Evolutionary conservation across 2,329 filamentous ascomycete species (phyloP).

Genomic region (Epichloe coenophiala): DNA sequence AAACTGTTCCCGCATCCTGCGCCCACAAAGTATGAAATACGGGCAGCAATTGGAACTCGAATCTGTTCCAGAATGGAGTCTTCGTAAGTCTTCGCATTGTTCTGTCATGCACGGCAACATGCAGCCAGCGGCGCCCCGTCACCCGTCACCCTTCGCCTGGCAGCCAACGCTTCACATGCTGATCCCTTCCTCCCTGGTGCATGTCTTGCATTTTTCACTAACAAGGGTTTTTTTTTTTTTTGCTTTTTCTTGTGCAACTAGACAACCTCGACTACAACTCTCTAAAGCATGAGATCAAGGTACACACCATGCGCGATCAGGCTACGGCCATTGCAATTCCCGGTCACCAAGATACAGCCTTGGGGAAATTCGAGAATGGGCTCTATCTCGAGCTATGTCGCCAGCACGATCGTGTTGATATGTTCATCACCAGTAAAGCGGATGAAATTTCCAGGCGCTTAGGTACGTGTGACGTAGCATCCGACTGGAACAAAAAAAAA

Average conservation of each 20-base stretch:
- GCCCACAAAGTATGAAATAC: conserved; percentile 23
- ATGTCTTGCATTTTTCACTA: neutral
- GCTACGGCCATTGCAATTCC: conserved; percentile 61
- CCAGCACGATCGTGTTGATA: conserved; percentile 63
- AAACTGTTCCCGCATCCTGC: neutral
- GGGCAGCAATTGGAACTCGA: conserved; percentile 50
- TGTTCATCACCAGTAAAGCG: conserved; percentile 69
- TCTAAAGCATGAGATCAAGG: conserved; percentile 73
- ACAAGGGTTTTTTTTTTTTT: neutral
- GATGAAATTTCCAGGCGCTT: conserved; percentile 62
- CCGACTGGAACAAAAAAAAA: neutral
- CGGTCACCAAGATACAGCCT: conserved; percentile 46
- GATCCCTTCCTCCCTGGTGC: neutral
- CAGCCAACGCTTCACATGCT: neutral
- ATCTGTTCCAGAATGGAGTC: conserved; percentile 71
- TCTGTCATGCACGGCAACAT: neutral
- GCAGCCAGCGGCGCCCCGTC: neutral
- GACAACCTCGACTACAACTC: conserved; percentile 86
- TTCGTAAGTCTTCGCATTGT: conserved; percentile 37
- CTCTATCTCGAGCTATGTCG: conserved; percentile 57
- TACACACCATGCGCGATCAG: conserved; percentile 58
- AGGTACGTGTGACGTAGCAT: conserved; percentile 30
- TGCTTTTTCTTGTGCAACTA: conserved; percentile 17
- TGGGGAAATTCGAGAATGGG: conserved; percentile 54
- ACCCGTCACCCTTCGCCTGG: neutral